Conservation (phyloP, 1,284 basidiomycete species). For the Trametes versicolor region DNA sequence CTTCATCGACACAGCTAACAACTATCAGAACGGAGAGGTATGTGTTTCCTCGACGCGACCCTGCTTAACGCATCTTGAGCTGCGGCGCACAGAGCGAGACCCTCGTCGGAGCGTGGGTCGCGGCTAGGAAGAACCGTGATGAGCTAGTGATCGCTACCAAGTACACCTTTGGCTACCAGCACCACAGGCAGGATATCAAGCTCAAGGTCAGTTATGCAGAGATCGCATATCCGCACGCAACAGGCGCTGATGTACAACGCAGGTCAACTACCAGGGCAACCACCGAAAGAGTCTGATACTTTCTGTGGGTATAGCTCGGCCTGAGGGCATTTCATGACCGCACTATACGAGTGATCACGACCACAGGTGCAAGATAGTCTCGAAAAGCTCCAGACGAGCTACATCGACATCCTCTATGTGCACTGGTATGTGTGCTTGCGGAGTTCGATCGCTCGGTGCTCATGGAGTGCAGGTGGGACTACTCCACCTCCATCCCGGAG, state of each 20-base stretch:
- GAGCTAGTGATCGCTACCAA: conserved; percentile 56
- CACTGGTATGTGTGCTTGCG: conserved; percentile 16
- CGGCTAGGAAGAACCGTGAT: conserved; percentile 50
- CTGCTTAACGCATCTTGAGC: not conserved
- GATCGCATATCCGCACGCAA: not conserved
- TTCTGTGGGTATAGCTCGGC: too few relatives aligned
- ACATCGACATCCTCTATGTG: conserved; percentile 57
- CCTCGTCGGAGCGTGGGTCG: conserved; percentile 56
- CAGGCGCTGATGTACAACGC: not conserved
- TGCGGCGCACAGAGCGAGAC: conserved; percentile 36
- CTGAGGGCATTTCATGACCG: too few relatives aligned
- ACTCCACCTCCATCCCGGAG: conserved; percentile 61
- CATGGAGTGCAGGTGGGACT: conserved; percentile 57
- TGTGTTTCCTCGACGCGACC: not conserved
- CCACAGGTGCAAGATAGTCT: conserved; percentile 52
- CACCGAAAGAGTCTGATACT: conserved; percentile 27
- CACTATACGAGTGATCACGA: not conserved
- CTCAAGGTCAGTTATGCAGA: conserved; percentile 8
- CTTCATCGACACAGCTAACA: conserved; percentile 47
- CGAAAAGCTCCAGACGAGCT: conserved; percentile 65
- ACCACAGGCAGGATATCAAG: conserved; percentile 16
- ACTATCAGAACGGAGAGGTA: conserved; percentile 44
- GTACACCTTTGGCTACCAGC: conserved; percentile 23
- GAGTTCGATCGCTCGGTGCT: not conserved
- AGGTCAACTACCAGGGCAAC: conserved; percentile 32